These are phyloP conservation scores for Trametes maxima DNA, from an alignment of 768 basidiomycete species.

Conservation along the genomic window DNA sequence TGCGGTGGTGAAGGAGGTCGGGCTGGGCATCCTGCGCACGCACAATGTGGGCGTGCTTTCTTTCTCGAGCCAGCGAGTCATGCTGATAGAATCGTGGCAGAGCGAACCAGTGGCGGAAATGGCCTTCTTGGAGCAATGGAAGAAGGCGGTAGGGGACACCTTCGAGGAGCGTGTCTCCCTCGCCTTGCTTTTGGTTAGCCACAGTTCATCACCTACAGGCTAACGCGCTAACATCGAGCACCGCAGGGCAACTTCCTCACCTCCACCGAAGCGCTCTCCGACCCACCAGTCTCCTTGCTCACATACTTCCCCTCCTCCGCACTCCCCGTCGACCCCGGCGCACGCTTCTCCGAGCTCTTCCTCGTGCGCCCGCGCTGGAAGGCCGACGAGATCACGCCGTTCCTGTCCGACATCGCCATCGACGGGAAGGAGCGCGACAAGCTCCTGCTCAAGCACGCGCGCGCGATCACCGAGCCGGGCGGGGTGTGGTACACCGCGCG, in stretches of 20 bases:
- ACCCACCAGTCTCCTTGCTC: constrained; percentile 41
- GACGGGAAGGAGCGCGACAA: constrained; percentile 87
- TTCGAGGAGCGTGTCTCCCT: constrained; percentile 68
- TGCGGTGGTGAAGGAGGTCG: constrained; percentile 71
- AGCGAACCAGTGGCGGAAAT: constrained; percentile 58
- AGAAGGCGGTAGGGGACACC: constrained; percentile 71
- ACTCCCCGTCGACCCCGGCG: constrained; percentile 76
- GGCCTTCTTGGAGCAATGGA: constrained; percentile 71
- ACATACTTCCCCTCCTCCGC: constrained; percentile 75
- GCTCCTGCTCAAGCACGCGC: constrained; percentile 81
- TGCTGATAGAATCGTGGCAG: constrained; percentile 37
- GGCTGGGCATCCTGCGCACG: constrained; percentile 68
- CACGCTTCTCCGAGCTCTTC: constrained; percentile 89
- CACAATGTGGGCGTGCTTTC: constrained; percentile 47
- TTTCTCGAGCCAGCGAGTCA: background rate
- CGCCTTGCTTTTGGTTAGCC: constrained; percentile 65
- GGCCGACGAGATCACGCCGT: constrained; percentile 78
- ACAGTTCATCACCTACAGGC: background rate
- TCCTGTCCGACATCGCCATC: constrained; percentile 80
- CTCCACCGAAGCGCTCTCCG: constrained; percentile 40
- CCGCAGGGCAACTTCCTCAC: constrained; percentile 76
- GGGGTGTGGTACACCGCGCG: constrained; percentile 78
- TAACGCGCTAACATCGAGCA: background rate
- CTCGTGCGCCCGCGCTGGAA: constrained; percentile 76
- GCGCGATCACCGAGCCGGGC: constrained; percentile 68